These are phyloP conservation scores for Elongisporangium prolatum DNA, from an alignment of 352 stramenopile genomes.

Conservation along the genomic window DNA sequence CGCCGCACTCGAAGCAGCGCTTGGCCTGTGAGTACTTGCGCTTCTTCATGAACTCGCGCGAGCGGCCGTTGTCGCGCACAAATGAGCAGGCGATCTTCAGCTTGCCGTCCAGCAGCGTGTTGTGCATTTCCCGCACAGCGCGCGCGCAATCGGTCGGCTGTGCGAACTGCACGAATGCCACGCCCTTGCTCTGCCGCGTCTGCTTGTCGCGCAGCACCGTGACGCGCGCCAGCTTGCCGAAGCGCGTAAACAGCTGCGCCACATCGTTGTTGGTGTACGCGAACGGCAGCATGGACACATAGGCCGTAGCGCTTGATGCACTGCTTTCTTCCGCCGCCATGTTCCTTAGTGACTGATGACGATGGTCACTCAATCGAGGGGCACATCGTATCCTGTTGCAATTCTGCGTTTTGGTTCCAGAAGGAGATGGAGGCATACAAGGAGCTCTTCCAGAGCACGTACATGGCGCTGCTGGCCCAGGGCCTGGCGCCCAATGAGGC, in stretches of 20 bases:
- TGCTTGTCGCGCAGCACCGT: conserved; percentile 70
- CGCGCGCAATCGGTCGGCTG: conserved; percentile 47
- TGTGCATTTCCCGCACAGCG: conserved; percentile 56
- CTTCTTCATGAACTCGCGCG: conserved; percentile 74
- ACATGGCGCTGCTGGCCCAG: conserved; percentile 39
- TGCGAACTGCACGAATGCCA: conserved; percentile 86
- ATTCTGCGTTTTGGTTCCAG: not conserved
- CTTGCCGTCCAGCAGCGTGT: conserved; percentile 43
- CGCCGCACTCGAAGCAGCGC: conserved; percentile 84
- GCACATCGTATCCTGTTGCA: not conserved
- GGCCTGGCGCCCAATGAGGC: conserved; percentile 60
- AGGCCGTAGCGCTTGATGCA: conserved; percentile 35
- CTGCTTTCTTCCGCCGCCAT: not conserved
- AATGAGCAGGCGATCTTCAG: conserved; percentile 61
- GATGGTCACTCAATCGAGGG: not conserved
- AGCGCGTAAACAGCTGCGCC: conserved; percentile 75
- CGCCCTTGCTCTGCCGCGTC: conserved; percentile 66
- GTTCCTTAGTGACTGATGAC: no score
- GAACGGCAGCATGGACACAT: conserved; percentile 88
- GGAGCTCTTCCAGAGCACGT: conserved; percentile 48
- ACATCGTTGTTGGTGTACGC: conserved; percentile 87
- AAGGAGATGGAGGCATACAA: conserved; percentile 23
- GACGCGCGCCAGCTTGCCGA: conserved; percentile 66
- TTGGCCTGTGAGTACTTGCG: conserved; percentile 60
- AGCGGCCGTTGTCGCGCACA: conserved; percentile 76